Conservation (phyloP, 1,284 basidiomycete species). For the Cutaneotrichosporon cyanovorans region DNA sequence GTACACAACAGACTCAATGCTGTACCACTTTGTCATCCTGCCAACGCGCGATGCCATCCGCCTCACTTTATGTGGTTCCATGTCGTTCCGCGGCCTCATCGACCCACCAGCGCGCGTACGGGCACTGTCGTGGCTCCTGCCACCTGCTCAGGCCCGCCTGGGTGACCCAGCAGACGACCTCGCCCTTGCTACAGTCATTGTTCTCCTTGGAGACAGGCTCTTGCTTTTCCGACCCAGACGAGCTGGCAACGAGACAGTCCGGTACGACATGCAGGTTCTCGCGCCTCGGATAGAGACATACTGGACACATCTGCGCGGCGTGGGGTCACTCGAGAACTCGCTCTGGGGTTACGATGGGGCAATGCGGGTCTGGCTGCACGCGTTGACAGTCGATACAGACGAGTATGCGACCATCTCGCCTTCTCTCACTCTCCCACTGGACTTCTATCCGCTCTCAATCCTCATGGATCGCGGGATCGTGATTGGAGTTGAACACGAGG, state of each 20-base stretch:
- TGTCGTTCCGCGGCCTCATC: constrained; percentile 88
- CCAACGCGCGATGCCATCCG: constrained; percentile 76
- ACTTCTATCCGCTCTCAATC: constrained; percentile 93
- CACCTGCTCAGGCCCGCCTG: constrained; percentile 85
- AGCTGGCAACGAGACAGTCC: constrained; percentile 71
- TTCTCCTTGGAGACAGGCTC: constrained; percentile 89
- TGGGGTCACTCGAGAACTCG: constrained; percentile 88
- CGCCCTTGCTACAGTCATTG: constrained; percentile 86
- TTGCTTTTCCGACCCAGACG: constrained; percentile 77
- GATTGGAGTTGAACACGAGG: constrained; percentile 88
- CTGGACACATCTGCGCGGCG: constrained; percentile 93
- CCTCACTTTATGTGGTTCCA: constrained; percentile 85
- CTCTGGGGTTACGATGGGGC: constrained; percentile 95
- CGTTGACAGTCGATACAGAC: constrained; percentile 70
- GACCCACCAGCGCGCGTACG: constrained; percentile 75
- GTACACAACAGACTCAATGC: constrained; percentile 91
- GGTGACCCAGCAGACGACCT: constrained; percentile 93
- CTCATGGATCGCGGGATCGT: constrained; percentile 98
- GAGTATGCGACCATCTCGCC: constrained; percentile 69
- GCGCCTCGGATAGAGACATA: constrained; percentile 94
- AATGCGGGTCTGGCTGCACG: constrained; percentile 91
- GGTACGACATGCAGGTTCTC: constrained; percentile 96
- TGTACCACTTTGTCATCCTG: constrained; percentile 86
- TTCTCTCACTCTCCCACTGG: constrained; percentile 79
- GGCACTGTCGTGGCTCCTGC: constrained; percentile 95